A percentile compares a stretch with the other conserved stretches of the same genome.
These are phyloP conservation scores for Lophiostoma macrostomum DNA, from an alignment of 495 filamentous ascomycete genomes.

Conservation along the genomic window DNA sequence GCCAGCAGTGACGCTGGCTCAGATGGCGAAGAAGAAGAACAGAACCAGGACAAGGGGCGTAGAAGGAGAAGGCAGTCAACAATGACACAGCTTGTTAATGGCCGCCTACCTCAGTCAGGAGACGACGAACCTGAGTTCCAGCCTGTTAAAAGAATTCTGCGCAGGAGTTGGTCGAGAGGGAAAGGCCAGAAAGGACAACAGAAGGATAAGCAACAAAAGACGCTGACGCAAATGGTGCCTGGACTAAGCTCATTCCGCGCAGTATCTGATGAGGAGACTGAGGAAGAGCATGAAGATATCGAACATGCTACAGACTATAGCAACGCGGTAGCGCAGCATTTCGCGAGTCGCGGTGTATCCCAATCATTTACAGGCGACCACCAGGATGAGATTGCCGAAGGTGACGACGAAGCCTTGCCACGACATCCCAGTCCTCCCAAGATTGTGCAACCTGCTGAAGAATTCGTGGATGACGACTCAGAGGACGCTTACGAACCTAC, in stretches of 20 bases:
- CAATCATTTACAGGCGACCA: neutral
- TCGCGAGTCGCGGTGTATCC: no score
- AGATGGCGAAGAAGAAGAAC: neutral
- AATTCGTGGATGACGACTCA: neutral
- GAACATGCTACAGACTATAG: neutral
- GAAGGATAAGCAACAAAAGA: slow-evolving; percentile 16
- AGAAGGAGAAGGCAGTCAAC: slow-evolving; percentile 25
- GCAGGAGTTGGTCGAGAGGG: slow-evolving; percentile 17
- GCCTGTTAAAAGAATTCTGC: slow-evolving; percentile 15
- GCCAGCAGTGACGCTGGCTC: neutral
- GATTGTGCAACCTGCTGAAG: neutral
- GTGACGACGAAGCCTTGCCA: neutral
- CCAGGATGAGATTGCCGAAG: no score
- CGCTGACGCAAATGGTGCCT: slow-evolving; percentile 31
- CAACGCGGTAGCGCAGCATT: neutral
- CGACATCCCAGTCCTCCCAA: neutral
- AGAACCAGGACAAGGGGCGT: neutral
- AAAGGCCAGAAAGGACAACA: slow-evolving; percentile 2
- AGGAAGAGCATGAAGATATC: slow-evolving; percentile 3
- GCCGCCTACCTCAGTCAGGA: slow-evolving; percentile 14
- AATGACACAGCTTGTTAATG: slow-evolving; percentile 25
- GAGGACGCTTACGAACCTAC: slow-evolving; percentile 16
- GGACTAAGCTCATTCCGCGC: slow-evolving; percentile 2
- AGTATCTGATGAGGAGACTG: slow-evolving; percentile 10
- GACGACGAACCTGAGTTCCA: slow-evolving; percentile 17